These are phyloP conservation scores for Haplosporangium sp. DNA, from an alignment of 371 early-diverging fungal genomes.

Conservation along the genomic window DNA sequence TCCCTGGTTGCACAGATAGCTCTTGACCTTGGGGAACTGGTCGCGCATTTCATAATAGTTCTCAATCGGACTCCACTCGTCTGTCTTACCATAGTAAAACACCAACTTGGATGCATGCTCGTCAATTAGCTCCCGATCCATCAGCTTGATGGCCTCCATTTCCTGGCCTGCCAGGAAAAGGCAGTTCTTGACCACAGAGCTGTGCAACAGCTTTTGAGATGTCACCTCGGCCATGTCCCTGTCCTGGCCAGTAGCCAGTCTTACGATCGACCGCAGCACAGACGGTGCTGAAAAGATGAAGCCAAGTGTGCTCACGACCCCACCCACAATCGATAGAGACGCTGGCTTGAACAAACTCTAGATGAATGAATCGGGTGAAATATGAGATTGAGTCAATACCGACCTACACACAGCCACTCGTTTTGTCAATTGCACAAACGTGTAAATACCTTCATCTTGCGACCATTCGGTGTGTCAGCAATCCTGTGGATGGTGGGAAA, in stretches of 20 bases:
- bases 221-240: slow-evolving; percentile 66
- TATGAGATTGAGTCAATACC: neutral
- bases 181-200: slow-evolving; percentile 68
- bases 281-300: slow-evolving; percentile 48
- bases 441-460: slow-evolving; percentile 66
- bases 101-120: slow-evolving; percentile 72
- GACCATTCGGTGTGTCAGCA: slow-evolving; percentile 80
- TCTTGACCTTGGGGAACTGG: slow-evolving; percentile 71
- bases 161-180: slow-evolving; percentile 79
- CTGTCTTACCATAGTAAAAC: slow-evolving; percentile 82
- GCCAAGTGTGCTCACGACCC: slow-evolving; percentile 50
- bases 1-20: slow-evolving; percentile 72
- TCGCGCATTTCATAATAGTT: slow-evolving; percentile 77
- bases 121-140: slow-evolving; percentile 74
- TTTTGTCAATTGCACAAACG: too few species aligned
- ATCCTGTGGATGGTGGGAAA: slow-evolving; percentile 86
- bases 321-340: slow-evolving; percentile 28
- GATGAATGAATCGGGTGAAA: neutral
- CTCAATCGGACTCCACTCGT: slow-evolving; percentile 82
- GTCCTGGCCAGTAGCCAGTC: slow-evolving; percentile 52
- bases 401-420: too few species aligned
- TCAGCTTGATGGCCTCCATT: slow-evolving; percentile 73
- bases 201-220: slow-evolving; percentile 69
- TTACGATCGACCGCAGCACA: slow-evolving; percentile 29
- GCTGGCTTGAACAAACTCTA: slow-evolving; percentile 54